These are phyloP conservation scores for Ustilago vetiveriae DNA, from an alignment of 1,284 basidiomycete species.

Conservation along the genomic window DNA sequence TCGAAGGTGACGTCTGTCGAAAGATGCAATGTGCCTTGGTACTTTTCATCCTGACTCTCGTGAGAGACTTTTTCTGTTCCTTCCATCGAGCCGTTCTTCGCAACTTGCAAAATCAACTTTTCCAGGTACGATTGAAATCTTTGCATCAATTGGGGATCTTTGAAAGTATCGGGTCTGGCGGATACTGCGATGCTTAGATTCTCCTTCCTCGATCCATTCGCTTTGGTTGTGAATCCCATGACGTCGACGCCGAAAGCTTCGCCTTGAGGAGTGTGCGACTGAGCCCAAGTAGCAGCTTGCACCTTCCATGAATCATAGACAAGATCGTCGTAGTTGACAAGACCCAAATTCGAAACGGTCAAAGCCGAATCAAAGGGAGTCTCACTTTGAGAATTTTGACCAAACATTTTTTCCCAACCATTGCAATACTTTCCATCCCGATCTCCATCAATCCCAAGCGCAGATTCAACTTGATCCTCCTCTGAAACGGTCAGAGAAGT, in stretches of 20 bases:
- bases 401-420: slow-evolving; percentile 40
- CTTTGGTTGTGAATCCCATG: background rate
- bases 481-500: background rate
- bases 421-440: background rate
- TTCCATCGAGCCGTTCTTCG: background rate
- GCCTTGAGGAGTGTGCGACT: slow-evolving; percentile 15
- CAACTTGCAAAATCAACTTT: background rate
- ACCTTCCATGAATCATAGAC: background rate
- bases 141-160: background rate
- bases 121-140: slow-evolving; percentile 7
- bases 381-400: background rate
- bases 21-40: background rate
- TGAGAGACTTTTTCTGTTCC: background rate
- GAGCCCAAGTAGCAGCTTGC: slow-evolving; percentile 7
- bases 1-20: slow-evolving; percentile 2
- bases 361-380: slow-evolving; percentile 12
- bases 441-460: background rate
- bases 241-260: slow-evolving; percentile 31
- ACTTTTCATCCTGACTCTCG: background rate
- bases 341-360: slow-evolving; percentile 28
- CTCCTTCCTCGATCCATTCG: background rate
- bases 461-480: background rate
- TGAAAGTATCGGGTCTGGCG: slow-evolving; percentile 7
- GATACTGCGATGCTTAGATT: slow-evolving; percentile 11
- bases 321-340: background rate